phyloP scores from a whole-genome alignment of 2,329 filamentous ascomycete genomes.

The Aspergillus transmontanensis region DNA sequence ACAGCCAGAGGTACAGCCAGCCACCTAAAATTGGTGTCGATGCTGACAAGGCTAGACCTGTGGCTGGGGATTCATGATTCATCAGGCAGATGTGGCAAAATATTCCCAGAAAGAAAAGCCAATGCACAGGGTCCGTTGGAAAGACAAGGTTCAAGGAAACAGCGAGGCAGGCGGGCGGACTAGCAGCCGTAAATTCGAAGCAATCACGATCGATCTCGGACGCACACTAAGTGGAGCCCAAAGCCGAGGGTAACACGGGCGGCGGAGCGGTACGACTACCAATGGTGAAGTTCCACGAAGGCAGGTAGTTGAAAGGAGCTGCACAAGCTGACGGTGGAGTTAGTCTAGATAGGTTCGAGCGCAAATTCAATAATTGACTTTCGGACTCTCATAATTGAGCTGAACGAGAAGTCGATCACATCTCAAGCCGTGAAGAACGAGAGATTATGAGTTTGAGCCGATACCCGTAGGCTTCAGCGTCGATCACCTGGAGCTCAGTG shows the following conservation, averaged over 20 bases:
- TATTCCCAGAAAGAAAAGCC: background rate
- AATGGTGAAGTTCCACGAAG: slow-evolving; percentile 20
- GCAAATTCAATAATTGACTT: background rate
- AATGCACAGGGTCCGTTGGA: background rate
- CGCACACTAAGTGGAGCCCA: background rate
- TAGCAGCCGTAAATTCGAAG: slow-evolving; percentile 5
- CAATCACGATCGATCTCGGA: slow-evolving; percentile 10
- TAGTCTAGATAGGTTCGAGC: background rate
- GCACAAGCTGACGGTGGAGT: background rate
- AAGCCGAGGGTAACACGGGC: slow-evolving; percentile 1
- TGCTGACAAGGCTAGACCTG: background rate
- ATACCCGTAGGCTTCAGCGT: slow-evolving; percentile 8
- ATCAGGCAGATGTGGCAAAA: background rate
- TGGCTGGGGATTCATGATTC: background rate
- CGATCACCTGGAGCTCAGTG: slow-evolving; percentile 20
- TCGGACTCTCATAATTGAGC: background rate
- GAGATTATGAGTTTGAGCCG: background rate
- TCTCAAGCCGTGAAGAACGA: background rate
- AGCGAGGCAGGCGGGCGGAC: slow-evolving; percentile 4
- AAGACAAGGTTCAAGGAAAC: background rate
- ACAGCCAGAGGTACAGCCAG: background rate
- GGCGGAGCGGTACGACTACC: slow-evolving; percentile 9
- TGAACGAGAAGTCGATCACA: background rate
- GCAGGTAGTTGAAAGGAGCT: background rate
- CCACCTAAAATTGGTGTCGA: background rate